These are phyloP conservation scores for Pythium guiyangense DNA, from an alignment of 352 stramenopile species.

Conservation along the genomic window DNA sequence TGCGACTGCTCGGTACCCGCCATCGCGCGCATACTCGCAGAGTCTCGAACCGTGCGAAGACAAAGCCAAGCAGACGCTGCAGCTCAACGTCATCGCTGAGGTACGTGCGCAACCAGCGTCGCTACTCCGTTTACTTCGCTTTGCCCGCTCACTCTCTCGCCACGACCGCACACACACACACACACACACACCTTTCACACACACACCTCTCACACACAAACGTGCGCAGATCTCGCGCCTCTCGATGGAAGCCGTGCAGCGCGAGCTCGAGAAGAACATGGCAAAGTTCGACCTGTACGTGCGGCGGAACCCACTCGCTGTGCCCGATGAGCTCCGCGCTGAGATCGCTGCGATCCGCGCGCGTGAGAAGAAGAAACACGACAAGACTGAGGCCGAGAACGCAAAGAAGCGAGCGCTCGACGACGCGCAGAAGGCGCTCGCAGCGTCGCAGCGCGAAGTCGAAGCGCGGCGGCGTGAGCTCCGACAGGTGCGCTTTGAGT, in stretches of 20 bases:
- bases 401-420: slow-evolving; percentile 1
- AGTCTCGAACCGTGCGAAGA: slow-evolving; percentile 8
- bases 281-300: slow-evolving; percentile 10
- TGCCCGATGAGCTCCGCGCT: slow-evolving; percentile 3
- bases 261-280: slow-evolving; percentile 13
- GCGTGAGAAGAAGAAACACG: slow-evolving; percentile 9
- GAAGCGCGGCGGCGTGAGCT: slow-evolving; percentile 2
- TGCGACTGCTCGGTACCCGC: too few species aligned
- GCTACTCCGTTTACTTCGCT: too few species aligned
- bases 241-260: slow-evolving; percentile 12
- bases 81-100: slow-evolving; percentile 12
- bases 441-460: neutral
- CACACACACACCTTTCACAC: neutral
- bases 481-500: slow-evolving; percentile 4
- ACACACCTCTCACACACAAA: neutral
- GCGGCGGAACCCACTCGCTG: slow-evolving; percentile 5
- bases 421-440: neutral
- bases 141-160: neutral
- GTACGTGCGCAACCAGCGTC: too few species aligned
- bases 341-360: slow-evolving; percentile 7
- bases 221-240: slow-evolving; percentile 5
- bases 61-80: slow-evolving; percentile 9
- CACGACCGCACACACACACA: neutral
- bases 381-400: slow-evolving; percentile 1
- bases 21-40: neutral